Conservation (phyloP, 83 land plant genomes). For the Thuja plicata region DNA sequence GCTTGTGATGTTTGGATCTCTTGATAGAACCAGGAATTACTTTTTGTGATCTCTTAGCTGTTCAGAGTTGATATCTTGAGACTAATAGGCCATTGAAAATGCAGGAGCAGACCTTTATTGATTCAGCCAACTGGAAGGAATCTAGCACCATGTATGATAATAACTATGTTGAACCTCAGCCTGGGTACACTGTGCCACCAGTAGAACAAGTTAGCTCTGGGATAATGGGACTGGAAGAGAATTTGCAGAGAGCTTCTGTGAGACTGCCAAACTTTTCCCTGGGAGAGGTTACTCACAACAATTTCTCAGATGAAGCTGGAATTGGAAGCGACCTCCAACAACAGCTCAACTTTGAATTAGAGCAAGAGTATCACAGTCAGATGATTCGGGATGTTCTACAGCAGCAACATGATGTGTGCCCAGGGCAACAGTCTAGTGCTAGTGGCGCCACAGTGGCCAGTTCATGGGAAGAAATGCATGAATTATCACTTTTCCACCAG, state of each 20-base stretch:
- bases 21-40: neutral
- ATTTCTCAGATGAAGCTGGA: slow-evolving; percentile 12
- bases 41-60: neutral
- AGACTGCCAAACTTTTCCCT: slow-evolving; percentile 6
- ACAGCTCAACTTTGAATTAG: slow-evolving; percentile 27
- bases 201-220: neutral
- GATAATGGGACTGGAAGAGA: slow-evolving; percentile 5
- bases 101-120: neutral
- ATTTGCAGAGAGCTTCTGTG: neutral
- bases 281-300: slow-evolving; percentile 10
- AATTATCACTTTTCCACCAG: slow-evolving; percentile 38
- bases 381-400: slow-evolving; percentile 14
- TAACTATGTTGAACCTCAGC: neutral
- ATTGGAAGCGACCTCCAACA: slow-evolving; percentile 10
- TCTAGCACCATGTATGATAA: slow-evolving; percentile 9
- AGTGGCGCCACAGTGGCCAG: slow-evolving; percentile 14
- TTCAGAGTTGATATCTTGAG: neutral
- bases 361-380: slow-evolving; percentile 19
- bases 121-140: neutral
- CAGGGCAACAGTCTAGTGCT: neutral
- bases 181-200: neutral
- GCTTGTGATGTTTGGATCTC: neutral
- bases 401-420: slow-evolving; percentile 2
- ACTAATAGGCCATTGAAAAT: neutral
- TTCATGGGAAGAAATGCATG: slow-evolving; percentile 55